Percentiles rank a stretch among this genome's conserved stretches.
Conservation (phyloP, 139 green algal species). For the Chlorella sp. region DNA sequence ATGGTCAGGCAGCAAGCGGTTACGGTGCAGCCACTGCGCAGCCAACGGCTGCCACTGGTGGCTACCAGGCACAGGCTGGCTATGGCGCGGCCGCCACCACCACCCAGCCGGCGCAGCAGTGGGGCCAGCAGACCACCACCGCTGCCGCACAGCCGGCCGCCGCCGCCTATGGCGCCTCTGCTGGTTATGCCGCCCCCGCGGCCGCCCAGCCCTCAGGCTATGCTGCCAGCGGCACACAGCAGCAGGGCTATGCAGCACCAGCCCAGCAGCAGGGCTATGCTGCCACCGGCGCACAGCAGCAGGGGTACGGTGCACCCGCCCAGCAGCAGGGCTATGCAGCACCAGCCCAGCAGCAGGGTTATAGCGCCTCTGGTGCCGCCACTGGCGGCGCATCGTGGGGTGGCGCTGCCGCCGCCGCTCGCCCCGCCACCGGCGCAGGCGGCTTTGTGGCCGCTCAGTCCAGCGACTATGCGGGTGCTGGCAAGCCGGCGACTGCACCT, state of each 20-base stretch:
- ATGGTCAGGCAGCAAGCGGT: not conserved
- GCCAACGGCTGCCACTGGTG: not conserved
- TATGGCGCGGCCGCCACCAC: not conserved
- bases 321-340: not conserved
- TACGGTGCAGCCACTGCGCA: not conserved
- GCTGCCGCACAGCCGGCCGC: not conserved
- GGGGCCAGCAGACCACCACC: not conserved
- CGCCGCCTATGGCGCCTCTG: not conserved
- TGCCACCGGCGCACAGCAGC: not conserved
- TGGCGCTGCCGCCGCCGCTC: too few relatives aligned
- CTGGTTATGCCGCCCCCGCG: not conserved
- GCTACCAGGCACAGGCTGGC: not conserved
- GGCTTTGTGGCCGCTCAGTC: too few relatives aligned
- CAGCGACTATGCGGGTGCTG: not conserved
- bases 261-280: not conserved
- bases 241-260: not conserved
- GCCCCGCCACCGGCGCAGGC: too few relatives aligned
- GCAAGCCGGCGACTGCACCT: not conserved
- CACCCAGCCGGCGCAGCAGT: not conserved
- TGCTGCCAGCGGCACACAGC: not conserved
- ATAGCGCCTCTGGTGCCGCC: not conserved
- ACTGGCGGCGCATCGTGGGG: not conserved
- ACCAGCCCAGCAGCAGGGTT: not conserved
- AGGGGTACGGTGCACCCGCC: not conserved
- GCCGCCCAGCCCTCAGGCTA: not conserved